Evolutionary conservation across 192 early-diverging fungal genomes (phyloP), one percentile per base, ranked within the genome.

Genomic region (Coemansia sp.): DNA sequence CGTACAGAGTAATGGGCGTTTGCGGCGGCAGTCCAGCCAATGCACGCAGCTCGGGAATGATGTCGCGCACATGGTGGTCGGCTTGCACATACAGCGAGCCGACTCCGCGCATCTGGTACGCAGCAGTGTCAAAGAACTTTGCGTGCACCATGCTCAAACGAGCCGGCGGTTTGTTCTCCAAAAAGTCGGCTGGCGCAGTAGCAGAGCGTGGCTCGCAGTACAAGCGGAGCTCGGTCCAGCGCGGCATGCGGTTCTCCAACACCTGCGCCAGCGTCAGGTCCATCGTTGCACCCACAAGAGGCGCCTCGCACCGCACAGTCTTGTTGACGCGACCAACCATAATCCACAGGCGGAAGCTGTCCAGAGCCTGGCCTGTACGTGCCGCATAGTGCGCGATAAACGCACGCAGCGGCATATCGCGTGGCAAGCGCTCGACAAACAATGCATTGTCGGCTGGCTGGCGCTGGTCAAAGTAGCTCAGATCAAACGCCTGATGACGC

Each of bases 281-380:
- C 21, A 61, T 41, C 17, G 62, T 38, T 8, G 57, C 66, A 7
- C 23, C 65, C 14, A 78, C 43, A 29, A 75, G 59, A 15, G 90
- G 87, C n/a, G 72, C 45, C 64, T 97, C 95, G 8, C 91, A 90
- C 39, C 97, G 86, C 21, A 92, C 66, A 3, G 97, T 98, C 72
- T 89, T 89, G 82, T 99, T 99, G 71, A 95, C 88, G 4, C 97
- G 88, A 17, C 89, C 89, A 14, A 92, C 88, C 64, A 97, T 79
- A 0, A 83, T 82, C 97, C 97, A 99, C 51, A 97, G 66, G 7
- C 94, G 85, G 53, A 95, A 82, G 38, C 83, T 72, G 11, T 82
- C 84, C 2, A 73, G 64, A 0, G 82, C 60, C 10, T 86, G 49
- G 29, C 76, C 72, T 49, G 86, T 69, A 25, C 64, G 57, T 29